phyloP scores from a whole-genome alignment of 2,329 filamentous ascomycete genomes.

The Cryphonectria japonica region DNA sequence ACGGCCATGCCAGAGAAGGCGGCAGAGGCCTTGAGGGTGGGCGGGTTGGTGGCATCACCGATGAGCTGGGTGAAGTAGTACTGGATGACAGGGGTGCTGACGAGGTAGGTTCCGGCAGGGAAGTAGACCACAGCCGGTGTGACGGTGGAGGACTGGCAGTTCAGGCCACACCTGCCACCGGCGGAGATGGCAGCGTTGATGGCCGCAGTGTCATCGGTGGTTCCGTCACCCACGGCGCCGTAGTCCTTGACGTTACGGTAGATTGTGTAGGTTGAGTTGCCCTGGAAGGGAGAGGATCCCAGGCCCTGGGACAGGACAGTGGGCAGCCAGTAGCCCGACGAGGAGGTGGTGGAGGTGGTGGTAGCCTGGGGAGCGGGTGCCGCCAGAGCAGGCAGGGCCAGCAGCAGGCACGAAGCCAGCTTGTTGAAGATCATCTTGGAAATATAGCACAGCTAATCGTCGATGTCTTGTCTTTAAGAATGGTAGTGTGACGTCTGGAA shows the following conservation, averaged over 20 bases:
- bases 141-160: conserved; percentile 83
- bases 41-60: conserved; percentile 74
- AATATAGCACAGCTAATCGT: conserved; percentile 29
- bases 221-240: conserved; percentile 69
- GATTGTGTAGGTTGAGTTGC: conserved; percentile 64
- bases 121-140: conserved; percentile 90
- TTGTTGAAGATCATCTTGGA: conserved; percentile 29
- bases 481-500: neutral
- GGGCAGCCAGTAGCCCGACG: conserved; percentile 69
- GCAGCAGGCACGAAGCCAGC: conserved; percentile 26
- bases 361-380: conserved; percentile 25
- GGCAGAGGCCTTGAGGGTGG: conserved; percentile 74
- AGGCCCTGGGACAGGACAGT: conserved; percentile 64
- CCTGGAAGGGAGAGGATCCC: conserved; percentile 67
- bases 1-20: conserved; percentile 84
- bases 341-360: conserved; percentile 8
- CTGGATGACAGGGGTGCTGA: conserved; percentile 78
- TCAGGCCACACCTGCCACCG: conserved; percentile 77
- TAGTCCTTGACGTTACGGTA: conserved; percentile 79
- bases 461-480: conserved; percentile 9
- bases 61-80: conserved; percentile 94
- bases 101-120: conserved; percentile 81
- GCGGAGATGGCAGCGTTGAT: conserved; percentile 83
- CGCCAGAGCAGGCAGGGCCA: conserved; percentile 28
- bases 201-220: conserved; percentile 81